Conservation (phyloP, 208 protist genomes). For the Zelonia costaricensis region DNA sequence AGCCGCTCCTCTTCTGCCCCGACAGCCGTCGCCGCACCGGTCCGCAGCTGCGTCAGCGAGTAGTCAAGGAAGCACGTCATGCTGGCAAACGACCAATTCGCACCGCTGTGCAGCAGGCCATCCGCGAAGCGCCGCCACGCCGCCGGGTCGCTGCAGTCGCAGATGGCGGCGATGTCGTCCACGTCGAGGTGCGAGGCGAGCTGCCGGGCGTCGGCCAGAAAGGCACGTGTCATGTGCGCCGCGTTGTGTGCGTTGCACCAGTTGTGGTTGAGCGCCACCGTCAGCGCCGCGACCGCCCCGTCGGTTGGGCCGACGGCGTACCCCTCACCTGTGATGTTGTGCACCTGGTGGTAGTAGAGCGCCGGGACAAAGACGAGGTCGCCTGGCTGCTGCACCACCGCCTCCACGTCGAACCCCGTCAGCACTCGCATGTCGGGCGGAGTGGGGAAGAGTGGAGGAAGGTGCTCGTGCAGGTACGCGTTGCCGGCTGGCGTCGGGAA, state of each 20-base stretch:
- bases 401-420: slow-evolving; percentile 43
- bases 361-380: slow-evolving; percentile 89
- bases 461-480: slow-evolving; percentile 31
- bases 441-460: slow-evolving; percentile 34
- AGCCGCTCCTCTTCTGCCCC: slow-evolving; percentile 2
- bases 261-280: slow-evolving; percentile 88
- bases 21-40: not conserved
- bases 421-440: slow-evolving; percentile 67
- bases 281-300: slow-evolving; percentile 22
- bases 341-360: slow-evolving; percentile 78
- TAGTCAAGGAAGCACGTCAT: slow-evolving; percentile 51
- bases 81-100: slow-evolving; percentile 67
- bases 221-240: slow-evolving; percentile 47
- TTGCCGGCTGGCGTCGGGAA: slow-evolving; percentile 63
- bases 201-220: slow-evolving; percentile 45
- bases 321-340: slow-evolving; percentile 64
- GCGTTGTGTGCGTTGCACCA: slow-evolving; percentile 84
- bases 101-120: slow-evolving; percentile 47
- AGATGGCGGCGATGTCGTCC: slow-evolving; percentile 46
- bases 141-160: slow-evolving; percentile 30
- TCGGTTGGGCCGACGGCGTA: slow-evolving; percentile 9
- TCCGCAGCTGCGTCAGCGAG: slow-evolving; percentile 3
- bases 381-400: slow-evolving; percentile 63
- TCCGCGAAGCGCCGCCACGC: slow-evolving; percentile 55
- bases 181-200: slow-evolving; percentile 37